Conservation (phyloP, 1,284 basidiomycete species). For the Sporisorium reilianum region DNA sequence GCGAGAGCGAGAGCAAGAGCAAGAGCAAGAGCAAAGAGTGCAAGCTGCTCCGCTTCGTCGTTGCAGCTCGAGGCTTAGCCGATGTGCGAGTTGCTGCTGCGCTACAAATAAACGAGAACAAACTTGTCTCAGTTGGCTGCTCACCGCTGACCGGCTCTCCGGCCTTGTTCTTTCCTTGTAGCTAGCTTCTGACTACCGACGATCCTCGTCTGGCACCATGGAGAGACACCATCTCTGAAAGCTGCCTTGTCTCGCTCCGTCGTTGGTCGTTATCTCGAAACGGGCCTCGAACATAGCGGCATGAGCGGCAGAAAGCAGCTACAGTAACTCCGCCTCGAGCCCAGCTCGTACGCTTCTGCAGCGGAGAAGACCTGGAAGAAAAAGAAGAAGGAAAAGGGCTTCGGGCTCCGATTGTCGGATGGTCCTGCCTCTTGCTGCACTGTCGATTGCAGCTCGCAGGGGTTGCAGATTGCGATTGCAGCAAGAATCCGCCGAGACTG, state of each 20-base stretch:
- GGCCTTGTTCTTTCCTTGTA: not conserved
- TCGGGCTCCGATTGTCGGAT: not conserved
- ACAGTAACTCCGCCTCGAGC: not conserved
- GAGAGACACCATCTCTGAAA: too few species aligned
- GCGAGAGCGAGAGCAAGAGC: too few species aligned
- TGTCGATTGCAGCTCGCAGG: conserved; percentile 6
- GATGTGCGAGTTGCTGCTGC: conserved; percentile 6
- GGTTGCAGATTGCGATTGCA: not conserved
- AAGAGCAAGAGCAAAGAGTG: too few species aligned
- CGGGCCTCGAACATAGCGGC: not conserved
- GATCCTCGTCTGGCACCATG: too few species aligned
- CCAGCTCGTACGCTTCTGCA: not conserved
- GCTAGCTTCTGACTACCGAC: conserved; percentile 2
- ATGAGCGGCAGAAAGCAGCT: not conserved
- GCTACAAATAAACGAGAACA: conserved; percentile 10
- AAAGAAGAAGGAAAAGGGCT: too few species aligned
- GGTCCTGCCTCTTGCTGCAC: too few species aligned
- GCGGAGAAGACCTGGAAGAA: not conserved
- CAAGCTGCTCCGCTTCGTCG: too few species aligned
- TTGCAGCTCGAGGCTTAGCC: too few species aligned
- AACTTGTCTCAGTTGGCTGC: conserved; percentile 11
- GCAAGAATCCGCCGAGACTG: too few species aligned
- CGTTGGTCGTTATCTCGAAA: not conserved
- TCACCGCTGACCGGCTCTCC: not conserved
- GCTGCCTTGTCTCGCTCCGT: not conserved